Evolutionary conservation across 331 rosid genomes (phyloP), one percentile per base, ranked within the genome.

Genomic region (Rhamnella rubrinervis): DNA sequence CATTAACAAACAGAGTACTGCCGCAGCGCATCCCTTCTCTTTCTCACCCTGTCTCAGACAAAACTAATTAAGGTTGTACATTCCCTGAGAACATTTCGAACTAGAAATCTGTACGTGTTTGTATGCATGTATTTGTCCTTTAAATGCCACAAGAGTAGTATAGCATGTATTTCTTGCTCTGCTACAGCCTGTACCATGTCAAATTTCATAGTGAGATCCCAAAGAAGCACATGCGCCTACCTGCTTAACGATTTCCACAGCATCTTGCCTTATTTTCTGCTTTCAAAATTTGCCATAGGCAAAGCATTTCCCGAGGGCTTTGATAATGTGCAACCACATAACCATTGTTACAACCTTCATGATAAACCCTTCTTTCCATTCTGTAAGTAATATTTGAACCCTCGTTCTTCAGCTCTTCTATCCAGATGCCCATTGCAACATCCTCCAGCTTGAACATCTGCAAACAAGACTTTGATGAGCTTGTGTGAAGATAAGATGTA

Each of bases 401-500:
- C 12, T 77, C 86, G 67, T 78, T 95, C 82, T 80, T 80, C 93
- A 93, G 80, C 41, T 82, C 82, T 19, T 87, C 88, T 1, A 95
- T 91, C 99, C 99, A 95, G 60, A 95, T 91, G 20, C 99, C 99
- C 99, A 95, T 95, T 2, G 99, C 96, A 59, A 95, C 99, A 21
- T 95, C 99, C 79, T 95, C 99, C 66, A 95, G 77, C 84, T 95
- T 95, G 53, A 95, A 95, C 97, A 95, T 95, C 99, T 95, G 92
- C 31, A 67, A 73, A 8, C 58, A 63, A 47, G 55, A 71, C 65
- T 6, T 11, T 55, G 74, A 55, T 74, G 57, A 35, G 64, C 77
- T 72, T 83, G 71, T 64, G 49, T 47, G 38, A 4, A 58, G 5
- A 65, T 56, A 46, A 25, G n/a, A 15, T 40, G n/a, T 15, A 23